Conservation (phyloP, 441 rosid species). For the Codiaeum variegatum region DNA sequence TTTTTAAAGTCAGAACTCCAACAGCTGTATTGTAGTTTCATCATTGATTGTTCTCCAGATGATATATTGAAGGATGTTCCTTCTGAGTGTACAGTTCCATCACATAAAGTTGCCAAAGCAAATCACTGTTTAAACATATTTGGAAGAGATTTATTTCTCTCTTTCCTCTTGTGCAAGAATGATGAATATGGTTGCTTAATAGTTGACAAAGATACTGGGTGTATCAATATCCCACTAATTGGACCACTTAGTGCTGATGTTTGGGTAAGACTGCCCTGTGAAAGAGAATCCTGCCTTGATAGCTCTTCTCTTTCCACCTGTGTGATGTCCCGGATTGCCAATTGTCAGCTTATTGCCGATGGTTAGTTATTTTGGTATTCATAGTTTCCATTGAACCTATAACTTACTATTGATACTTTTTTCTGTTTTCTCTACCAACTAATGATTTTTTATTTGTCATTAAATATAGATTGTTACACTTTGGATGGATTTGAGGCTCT, state of each 20-base stretch:
- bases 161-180: conserved; percentile 42
- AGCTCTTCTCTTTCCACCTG: conserved; percentile 39
- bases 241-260: conserved; percentile 57
- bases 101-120: conserved; percentile 40
- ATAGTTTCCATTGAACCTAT: conserved; percentile 14
- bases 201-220: conserved; percentile 29
- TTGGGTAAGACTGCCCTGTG: conserved; percentile 78
- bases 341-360: conserved; percentile 59
- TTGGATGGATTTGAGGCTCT: conserved; percentile 59
- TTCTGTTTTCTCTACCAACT: conserved; percentile 2
- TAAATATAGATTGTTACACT: conserved; percentile 48
- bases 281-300: conserved; percentile 26
- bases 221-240: conserved; percentile 41
- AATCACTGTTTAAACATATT: conserved; percentile 62
- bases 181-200: conserved; percentile 33
- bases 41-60: conserved; percentile 36
- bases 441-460: not conserved
- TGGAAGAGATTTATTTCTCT: conserved; percentile 61
- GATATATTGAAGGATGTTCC: conserved; percentile 51
- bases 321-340: conserved; percentile 62
- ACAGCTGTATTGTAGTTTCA: conserved; percentile 54
- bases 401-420: not conserved
- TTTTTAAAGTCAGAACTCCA: conserved; percentile 60
- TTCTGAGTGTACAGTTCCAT: conserved; percentile 49
- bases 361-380: conserved; percentile 48